A percentile compares a stretch with the other conserved stretches of the same genome.
Evolutionary conservation across 202 grass and related monocot genomes (phyloP).

Genomic region (Setaria viridis): DNA sequence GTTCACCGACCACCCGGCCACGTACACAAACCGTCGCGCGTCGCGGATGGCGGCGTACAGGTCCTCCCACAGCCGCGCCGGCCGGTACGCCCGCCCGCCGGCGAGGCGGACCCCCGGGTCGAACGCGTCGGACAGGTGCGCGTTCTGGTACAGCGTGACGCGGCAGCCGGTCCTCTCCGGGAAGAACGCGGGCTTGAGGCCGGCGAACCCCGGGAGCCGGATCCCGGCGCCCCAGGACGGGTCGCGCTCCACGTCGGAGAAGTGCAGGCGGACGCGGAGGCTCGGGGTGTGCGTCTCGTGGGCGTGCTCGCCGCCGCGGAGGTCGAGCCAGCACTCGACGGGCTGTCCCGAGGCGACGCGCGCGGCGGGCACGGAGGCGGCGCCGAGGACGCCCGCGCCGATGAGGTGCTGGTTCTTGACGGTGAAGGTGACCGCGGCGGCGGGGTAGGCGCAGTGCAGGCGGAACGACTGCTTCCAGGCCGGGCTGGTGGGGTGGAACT

Average conservation of each 20-base stretch:
- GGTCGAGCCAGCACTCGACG: conserved; percentile 56
- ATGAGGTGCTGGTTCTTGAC: conserved; percentile 70
- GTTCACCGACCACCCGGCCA: conserved; percentile 81
- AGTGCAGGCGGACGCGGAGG: conserved; percentile 56
- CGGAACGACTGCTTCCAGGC: conserved; percentile 87
- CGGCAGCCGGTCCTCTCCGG: conserved; percentile 57
- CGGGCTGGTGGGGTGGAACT: conserved; percentile 59
- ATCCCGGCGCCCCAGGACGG: conserved; percentile 69
- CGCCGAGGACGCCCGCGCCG: conserved; percentile 59
- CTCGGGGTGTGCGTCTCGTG: conserved; percentile 48
- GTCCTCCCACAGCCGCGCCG: conserved; percentile 76
- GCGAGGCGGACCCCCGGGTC: conserved; percentile 51
- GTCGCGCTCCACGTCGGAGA: conserved; percentile 48
- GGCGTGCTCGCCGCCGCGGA: conserved; percentile 56
- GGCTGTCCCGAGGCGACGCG: conserved; percentile 45
- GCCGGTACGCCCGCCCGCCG: conserved; percentile 43
- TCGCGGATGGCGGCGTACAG: conserved; percentile 59
- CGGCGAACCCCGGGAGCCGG: conserved; percentile 39
- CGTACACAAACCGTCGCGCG: conserved; percentile 79
- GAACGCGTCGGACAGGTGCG: conserved; percentile 63
- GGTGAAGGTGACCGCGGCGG: conserved; percentile 54
- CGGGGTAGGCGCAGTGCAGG: conserved; percentile 68
- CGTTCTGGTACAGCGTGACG: conserved; percentile 83
- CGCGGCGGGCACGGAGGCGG: conserved; percentile 49
- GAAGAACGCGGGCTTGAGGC: conserved; percentile 64